Base-by-base conservation (phyloP, 2,329 filamentous ascomycete genomes). In the Ustulina deusta region DNA sequence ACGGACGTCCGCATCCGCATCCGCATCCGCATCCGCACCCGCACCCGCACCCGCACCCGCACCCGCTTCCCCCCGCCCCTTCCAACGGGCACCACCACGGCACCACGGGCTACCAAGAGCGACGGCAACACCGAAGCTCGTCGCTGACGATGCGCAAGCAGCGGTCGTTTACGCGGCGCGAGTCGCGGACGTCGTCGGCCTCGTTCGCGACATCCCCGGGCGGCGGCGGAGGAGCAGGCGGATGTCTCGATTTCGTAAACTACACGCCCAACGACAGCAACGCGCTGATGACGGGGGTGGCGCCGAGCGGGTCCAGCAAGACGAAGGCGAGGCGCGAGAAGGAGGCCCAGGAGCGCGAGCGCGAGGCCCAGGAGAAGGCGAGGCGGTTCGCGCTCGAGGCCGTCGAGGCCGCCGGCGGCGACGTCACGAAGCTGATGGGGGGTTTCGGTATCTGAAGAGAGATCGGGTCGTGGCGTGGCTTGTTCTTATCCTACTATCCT, bases 251-350 rank as follows among this genome's bases (percentile, higher is more conserved):
- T 11, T 98, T 98, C 76, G 93, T 97, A 71, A 98, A 98, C 79
- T 97, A 92, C 80, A 97, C 94, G 0, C 90, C 93, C 0, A 84
- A 86, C 57, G 94, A 99, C 79, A 90, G 90, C 74, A 83, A 86
- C 15, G 88, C 91, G 76, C 90, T 99, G 49, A 88, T 99, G 79
- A 93, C 89, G 7, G 95, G 94, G 5, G 96, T 99, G 13, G 96
- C 96, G 52, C 95, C 95, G 0, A 94, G 91, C 71, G 96, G 96
- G 10, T 94, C 90, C 73, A 92, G 89, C 72, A 98, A 98, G 86
- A 98, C 96, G 9, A 97, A 97, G 78, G 93, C 93, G n/a, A 83
- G 94, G 63, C 84, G 96, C 58, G 95, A 98, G 79, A 92, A 93
- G 78, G 95, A 97, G 82, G 93, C 93, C 1, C 84, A 87, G 60